These are phyloP conservation scores for Phycomyces nitens DNA, from an alignment of 192 early-diverging fungal genomes.

Conservation along the genomic window DNA sequence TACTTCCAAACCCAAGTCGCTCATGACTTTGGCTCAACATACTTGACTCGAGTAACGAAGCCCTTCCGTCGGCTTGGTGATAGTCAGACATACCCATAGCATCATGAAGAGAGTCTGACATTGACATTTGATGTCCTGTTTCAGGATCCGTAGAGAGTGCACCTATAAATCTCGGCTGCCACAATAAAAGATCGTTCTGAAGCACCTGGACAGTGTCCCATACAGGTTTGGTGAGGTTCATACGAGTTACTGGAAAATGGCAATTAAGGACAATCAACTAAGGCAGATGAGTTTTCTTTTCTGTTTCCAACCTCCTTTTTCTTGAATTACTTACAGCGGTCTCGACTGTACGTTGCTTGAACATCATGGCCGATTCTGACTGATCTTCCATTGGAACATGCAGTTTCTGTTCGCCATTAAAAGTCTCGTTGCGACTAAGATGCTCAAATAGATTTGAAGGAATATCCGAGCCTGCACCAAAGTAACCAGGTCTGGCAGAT, in stretches of 20 bases:
- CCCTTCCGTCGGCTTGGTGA: neutral
- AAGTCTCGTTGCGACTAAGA: slow-evolving; percentile 31
- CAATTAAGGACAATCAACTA: slow-evolving; percentile 42
- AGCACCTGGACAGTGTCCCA: slow-evolving; percentile 43
- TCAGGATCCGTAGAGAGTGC: neutral
- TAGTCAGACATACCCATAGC: neutral
- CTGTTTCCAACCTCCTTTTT: neutral
- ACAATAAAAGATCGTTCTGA: slow-evolving; percentile 41
- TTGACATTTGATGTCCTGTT: neutral
- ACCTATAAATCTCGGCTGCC: slow-evolving; percentile 34
- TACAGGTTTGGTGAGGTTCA: slow-evolving; percentile 28
- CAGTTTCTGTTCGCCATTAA: slow-evolving; percentile 47
- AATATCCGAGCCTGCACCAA: slow-evolving; percentile 31
- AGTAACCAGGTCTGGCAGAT: slow-evolving; percentile 24
- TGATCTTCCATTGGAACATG: slow-evolving; percentile 52
- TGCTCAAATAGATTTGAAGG: slow-evolving; percentile 39
- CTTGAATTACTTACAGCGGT: slow-evolving; percentile 48
- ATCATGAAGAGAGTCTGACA: neutral
- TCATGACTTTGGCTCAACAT: slow-evolving; percentile 28
- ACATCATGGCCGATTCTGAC: slow-evolving; percentile 50
- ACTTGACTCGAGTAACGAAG: slow-evolving; percentile 3
- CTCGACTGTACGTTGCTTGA: slow-evolving; percentile 52
- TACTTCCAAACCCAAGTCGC: slow-evolving; percentile 4
- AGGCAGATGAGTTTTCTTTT: slow-evolving; percentile 5
- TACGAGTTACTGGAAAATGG: slow-evolving; percentile 34